phyloP scores from a whole-genome alignment of 306 rosid species.

The Gleditsia sinensis region DNA sequence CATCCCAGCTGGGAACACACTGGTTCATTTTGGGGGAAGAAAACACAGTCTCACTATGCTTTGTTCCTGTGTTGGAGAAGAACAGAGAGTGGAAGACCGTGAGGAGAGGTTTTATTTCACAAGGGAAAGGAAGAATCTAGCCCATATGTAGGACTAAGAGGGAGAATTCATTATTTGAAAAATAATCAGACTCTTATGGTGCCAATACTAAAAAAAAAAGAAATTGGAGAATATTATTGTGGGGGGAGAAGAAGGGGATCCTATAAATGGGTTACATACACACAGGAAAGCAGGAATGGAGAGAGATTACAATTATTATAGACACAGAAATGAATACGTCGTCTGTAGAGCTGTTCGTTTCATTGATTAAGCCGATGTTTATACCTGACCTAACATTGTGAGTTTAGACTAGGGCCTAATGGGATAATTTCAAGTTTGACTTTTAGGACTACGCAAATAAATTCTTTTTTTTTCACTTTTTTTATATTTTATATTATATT shows the following conservation, averaged over 20 bases:
- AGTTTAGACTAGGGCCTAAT: too few species aligned
- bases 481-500: too few species aligned
- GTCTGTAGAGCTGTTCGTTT: too few species aligned
- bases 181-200: background rate
- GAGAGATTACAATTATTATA: too few species aligned
- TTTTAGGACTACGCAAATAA: too few species aligned
- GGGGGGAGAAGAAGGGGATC: background rate
- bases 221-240: background rate
- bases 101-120: background rate
- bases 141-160: background rate
- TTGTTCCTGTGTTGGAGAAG: background rate
- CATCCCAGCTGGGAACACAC: conserved; percentile 92
- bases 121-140: background rate
- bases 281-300: too few species aligned
- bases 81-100: background rate
- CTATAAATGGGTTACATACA: background rate
- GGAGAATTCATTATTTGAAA: background rate
- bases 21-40: conserved; percentile 59
- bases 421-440: too few species aligned
- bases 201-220: background rate
- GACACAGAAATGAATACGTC: too few species aligned
- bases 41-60: background rate
- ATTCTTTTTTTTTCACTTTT: too few species aligned
- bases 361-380: too few species aligned
- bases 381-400: too few species aligned